Conservation (phyloP, 129 eudicot species). For the Saposhnikovia divaricata region DNA sequence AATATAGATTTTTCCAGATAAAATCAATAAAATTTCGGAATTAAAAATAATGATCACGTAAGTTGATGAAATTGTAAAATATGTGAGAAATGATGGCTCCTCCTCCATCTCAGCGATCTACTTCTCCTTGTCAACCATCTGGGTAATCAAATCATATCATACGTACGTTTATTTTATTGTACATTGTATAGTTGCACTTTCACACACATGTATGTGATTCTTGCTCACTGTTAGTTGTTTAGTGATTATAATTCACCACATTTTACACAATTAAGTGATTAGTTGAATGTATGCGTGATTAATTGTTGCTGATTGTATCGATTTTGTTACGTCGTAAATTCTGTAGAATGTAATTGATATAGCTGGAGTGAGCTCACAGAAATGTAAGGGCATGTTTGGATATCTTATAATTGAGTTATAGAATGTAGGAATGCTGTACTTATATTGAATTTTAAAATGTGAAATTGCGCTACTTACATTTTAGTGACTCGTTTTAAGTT, state of each 20-base stretch:
- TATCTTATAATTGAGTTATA: too few relatives aligned
- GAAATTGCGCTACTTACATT: too few relatives aligned
- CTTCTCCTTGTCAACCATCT: conserved; percentile 1
- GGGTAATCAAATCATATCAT: not conserved
- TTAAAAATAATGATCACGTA: too few relatives aligned
- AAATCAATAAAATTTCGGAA: too few relatives aligned
- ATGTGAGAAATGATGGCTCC: not conserved
- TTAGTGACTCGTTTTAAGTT: too few relatives aligned
- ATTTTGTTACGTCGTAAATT: not conserved
- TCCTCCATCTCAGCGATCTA: not conserved
- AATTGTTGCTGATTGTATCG: not conserved
- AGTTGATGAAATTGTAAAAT: not conserved
- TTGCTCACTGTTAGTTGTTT: not conserved
- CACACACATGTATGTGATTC: not conserved
- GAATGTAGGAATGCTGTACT: not conserved
- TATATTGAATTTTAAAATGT: not conserved
- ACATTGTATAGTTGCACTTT: not conserved
- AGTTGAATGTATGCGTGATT: not conserved
- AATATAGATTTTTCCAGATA: too few relatives aligned
- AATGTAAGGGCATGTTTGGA: not conserved
- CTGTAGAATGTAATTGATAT: not conserved
- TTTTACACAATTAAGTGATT: not conserved
- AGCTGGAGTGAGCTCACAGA: not conserved
- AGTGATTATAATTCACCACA: not conserved
- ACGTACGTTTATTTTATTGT: too few relatives aligned